Evolutionary conservation across 129 eudicot genomes (phyloP).

Genomic region (Cynara cardunculus): DNA sequence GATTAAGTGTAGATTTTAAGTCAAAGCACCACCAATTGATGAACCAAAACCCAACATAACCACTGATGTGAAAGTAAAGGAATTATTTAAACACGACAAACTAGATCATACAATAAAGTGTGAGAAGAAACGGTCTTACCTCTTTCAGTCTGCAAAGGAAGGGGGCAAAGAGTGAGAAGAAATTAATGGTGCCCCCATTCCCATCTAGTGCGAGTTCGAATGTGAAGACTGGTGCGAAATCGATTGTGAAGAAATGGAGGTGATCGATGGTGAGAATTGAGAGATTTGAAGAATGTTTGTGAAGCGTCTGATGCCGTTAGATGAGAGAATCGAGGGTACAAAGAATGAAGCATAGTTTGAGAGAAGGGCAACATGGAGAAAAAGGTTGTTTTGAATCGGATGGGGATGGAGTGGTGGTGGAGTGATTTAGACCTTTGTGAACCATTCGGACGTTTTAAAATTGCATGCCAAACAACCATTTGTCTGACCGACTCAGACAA

Average conservation of each 20-base stretch:
- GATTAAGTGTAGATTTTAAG: no score
- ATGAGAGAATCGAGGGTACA: no score
- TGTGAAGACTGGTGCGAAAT: not conserved
- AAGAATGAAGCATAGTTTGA: not conserved
- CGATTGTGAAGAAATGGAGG: not conserved
- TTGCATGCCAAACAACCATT: not conserved
- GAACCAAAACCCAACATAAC: no score
- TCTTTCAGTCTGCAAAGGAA: no score
- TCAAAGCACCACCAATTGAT: no score
- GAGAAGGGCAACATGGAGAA: not conserved
- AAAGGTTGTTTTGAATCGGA: not conserved
- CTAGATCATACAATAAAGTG: no score
- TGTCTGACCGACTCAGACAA: not conserved
- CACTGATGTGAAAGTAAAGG: no score
- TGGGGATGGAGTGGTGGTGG: not conserved
- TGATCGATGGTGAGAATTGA: not conserved
- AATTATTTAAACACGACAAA: no score
- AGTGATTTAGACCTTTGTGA: not conserved
- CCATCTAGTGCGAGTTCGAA: not conserved
- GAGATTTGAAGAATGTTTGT: not conserved
- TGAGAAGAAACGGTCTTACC: no score
- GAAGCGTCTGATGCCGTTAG: not conserved
- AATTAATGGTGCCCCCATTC: no score
- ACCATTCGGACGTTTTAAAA: no score
- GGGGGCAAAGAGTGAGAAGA: no score